Evolutionary conservation across 2,329 filamentous ascomycete species (phyloP), one percentile per base, ranked within the genome.

Genomic region (Basipetospora chlamydospora): DNA sequence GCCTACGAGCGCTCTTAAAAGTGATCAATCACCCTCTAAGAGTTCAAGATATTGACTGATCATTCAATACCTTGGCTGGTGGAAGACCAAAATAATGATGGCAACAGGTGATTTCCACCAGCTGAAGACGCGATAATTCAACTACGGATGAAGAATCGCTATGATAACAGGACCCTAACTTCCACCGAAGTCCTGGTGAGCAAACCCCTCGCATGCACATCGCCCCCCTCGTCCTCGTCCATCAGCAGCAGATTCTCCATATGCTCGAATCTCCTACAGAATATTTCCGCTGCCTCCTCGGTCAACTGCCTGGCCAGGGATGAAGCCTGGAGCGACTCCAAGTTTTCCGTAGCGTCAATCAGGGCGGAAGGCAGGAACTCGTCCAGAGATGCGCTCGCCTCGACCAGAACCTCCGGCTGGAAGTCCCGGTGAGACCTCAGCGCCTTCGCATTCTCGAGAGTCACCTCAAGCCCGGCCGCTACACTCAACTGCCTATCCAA

Each of bases 291-390:
- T 0, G 87, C 88, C 44, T 81, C 73, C 47, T 92, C 83, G 0
- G 84, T 90, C 33, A 94, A 72, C 32, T 77, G 66, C 33, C 83
- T 73, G 11, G 80, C 79, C 39, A 93, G 60, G 9, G 66, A 67
- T 1, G 80, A 72, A 48, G 83, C 81, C 42, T 80, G 76, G 2
- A 98, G 59, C 28, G 73, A 64, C 44, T 78, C 79, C 18, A 96
- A 57, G 41, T 85, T 83, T 35, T 90, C 81, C 47, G 83, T 76
- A 3, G 87, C 87, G 52, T 98, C 90, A 66, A 95, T 88, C 21
- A 94, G 67, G 3, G 88, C 90, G 1, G 85, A 92, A 0, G 90
- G 87, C 17, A 98, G 63, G 58, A 96, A 98, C 42, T 85, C 77
- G 50, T 98, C 90, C 6, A 98, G 65, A 28, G 68, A 70, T 47